phyloP scores from a whole-genome alignment of 441 rosid species.

The Erysimum cheiri region DNA sequence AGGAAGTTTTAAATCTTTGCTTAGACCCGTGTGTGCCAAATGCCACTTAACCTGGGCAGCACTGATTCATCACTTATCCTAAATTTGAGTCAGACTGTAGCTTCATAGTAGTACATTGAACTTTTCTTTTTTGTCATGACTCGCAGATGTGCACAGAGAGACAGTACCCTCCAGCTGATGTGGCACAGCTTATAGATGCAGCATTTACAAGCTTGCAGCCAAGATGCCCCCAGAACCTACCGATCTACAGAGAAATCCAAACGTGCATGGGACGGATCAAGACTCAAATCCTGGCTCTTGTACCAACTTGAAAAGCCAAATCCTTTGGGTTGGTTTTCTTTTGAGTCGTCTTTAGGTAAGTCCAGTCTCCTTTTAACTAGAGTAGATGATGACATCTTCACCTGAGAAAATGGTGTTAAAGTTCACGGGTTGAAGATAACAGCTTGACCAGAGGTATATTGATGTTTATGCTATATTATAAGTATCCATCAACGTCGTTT shows the following conservation, averaged over 20 bases:
- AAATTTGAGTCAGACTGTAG: constrained; percentile 8
- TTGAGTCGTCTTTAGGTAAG: constrained; percentile 21
- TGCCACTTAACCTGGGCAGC: constrained; percentile 22
- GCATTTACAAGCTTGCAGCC: constrained; percentile 89
- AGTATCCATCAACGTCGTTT: constrained; percentile 17
- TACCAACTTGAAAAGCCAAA: constrained; percentile 65
- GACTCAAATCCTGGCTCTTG: constrained; percentile 88
- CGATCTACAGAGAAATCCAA: constrained; percentile 85
- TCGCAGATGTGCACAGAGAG: constrained; percentile 88
- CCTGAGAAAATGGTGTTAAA: constrained; percentile 27
- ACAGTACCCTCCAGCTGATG: constrained; percentile 85
- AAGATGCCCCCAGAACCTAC: constrained; percentile 75
- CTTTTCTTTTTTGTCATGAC: constrained; percentile 27
- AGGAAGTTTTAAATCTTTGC: constrained; percentile 13
- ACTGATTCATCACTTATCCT: neutral
- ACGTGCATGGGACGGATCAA: constrained; percentile 95
- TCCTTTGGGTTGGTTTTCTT: constrained; percentile 5
- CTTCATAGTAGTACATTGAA: constrained; percentile 25
- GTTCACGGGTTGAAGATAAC: constrained; percentile 19
- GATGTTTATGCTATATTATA: constrained; percentile 27
- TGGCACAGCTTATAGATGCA: constrained; percentile 87
- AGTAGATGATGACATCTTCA: constrained; percentile 35
- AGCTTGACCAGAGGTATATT: constrained; percentile 36
- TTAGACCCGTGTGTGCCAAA: neutral
- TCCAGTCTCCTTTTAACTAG: constrained; percentile 28